phyloP scores from a whole-genome alignment of 192 early-diverging fungal genomes.

The Mortierella claussenii region DNA sequence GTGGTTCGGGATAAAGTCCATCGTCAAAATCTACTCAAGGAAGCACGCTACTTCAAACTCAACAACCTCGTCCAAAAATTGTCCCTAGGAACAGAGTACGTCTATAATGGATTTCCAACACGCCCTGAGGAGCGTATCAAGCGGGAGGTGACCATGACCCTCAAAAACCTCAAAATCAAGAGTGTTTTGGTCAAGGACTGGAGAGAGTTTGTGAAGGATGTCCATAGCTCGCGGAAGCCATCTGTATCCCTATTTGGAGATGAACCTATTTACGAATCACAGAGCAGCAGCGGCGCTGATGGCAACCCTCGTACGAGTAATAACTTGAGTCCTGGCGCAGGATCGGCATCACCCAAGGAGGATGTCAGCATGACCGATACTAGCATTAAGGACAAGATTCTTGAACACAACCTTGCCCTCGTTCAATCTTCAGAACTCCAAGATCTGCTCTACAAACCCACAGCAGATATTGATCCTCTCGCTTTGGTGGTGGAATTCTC shows the following conservation, averaged over 20 bases:
- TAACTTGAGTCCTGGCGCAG: background rate
- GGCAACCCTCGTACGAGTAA: background rate
- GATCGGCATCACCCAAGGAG: background rate
- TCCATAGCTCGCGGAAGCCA: background rate
- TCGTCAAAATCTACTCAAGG: slow-evolving; percentile 63
- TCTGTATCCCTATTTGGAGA: background rate
- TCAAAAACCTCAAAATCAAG: slow-evolving; percentile 40
- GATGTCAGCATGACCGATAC: background rate
- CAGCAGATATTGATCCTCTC: slow-evolving; percentile 20
- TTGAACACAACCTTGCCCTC: slow-evolving; percentile 25
- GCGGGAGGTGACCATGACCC: slow-evolving; percentile 38
- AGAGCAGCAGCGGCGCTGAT: background rate
- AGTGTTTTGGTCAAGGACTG: slow-evolving; percentile 43
- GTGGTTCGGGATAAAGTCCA: slow-evolving; percentile 63
- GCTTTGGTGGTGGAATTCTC: slow-evolving; percentile 36
- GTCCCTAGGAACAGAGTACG: slow-evolving; percentile 33
- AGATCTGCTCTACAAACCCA: slow-evolving; percentile 48
- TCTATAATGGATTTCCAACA: slow-evolving; percentile 39
- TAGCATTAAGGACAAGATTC: slow-evolving; percentile 30
- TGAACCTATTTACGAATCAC: background rate
- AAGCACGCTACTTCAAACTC: slow-evolving; percentile 60
- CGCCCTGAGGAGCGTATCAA: slow-evolving; percentile 41
- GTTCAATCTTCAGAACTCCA: slow-evolving; percentile 19
- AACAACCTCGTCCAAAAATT: slow-evolving; percentile 40
- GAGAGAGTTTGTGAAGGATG: slow-evolving; percentile 28